phyloP scores from a whole-genome alignment of 2,329 filamentous ascomycete species.

The Alternaria atra region DNA sequence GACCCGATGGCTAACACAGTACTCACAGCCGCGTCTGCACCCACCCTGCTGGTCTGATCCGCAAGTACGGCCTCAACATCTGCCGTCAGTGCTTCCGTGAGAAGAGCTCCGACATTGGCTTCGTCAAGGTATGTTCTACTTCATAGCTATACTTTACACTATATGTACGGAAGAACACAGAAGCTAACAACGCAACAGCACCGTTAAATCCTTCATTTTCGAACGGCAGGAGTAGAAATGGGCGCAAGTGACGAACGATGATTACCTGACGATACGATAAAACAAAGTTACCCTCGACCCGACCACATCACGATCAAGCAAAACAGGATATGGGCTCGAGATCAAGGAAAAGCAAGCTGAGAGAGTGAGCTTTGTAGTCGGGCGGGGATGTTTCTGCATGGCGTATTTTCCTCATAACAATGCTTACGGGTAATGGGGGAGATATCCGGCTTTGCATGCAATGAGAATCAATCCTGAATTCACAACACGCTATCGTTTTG shows the following conservation, averaged over 20 bases:
- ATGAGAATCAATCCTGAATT: constrained; percentile 38
- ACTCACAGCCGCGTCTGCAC: constrained; percentile 78
- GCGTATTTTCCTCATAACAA: constrained; percentile 26
- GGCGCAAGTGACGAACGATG: constrained; percentile 43
- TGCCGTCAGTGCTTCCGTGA: constrained; percentile 77
- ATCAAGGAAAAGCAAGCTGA: constrained; percentile 7
- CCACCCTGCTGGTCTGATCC: constrained; percentile 98
- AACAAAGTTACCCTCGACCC: constrained; percentile 22
- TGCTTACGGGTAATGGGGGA: constrained; percentile 20
- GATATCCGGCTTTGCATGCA: constrained; percentile 33
- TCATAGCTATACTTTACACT: background rate
- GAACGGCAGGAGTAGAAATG: constrained; percentile 36
- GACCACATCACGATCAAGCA: constrained; percentile 11
- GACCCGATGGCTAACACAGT: constrained; percentile 38
- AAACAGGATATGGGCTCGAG: constrained; percentile 3
- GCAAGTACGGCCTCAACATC: constrained; percentile 97
- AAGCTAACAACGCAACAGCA: constrained; percentile 37
- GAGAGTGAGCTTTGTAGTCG: constrained; percentile 16
- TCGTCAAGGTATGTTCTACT: constrained; percentile 66
- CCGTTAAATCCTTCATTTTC: constrained; percentile 43
- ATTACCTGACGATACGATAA: constrained; percentile 39
- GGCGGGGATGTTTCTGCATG: constrained; percentile 35
- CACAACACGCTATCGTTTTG: constrained; percentile 3
- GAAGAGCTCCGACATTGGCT: constrained; percentile 73
- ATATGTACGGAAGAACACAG: background rate